Evolutionary conservation across 2,329 filamentous ascomycete species (phyloP), one percentile per base, ranked within the genome.

Genomic region (Aureobasidium sp.): DNA sequence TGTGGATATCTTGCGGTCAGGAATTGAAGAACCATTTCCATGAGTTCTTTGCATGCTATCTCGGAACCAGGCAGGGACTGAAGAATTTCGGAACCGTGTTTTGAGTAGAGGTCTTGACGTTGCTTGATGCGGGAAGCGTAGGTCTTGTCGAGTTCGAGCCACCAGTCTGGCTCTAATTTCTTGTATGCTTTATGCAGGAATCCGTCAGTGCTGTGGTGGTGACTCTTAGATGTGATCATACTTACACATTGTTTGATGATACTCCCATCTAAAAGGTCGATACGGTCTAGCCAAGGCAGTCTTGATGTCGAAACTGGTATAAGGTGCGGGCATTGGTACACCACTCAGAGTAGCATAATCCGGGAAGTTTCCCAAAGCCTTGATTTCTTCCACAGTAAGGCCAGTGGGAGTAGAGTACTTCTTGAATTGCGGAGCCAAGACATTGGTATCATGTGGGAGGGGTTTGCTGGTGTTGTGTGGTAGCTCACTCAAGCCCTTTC

Each of bases 191-290:
- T 3, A 21, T 21, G 21, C 21, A 15, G 41, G 29, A 34, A 32
- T 15, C 27, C 41, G 39, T 32, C 11, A 16, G 16, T 60, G 2
- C 6, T 36, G 1, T 34, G 49, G 3, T 4, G 7, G 47, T 29
- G 6, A 11, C 2, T 13, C n/a, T 27, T 3, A 36, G 13, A 41
- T 21, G 6, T 27, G 16, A 27, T 9, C 2, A n/a, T 3, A 79
- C 86, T 67, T 82, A 93, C 90, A 89, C 91, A 96, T 95, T 0
- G 90, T 95, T 70, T 96, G 91, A 70, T 94, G 89, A 70, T 95
- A 96, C 0, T 81, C 78, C 91, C 91, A 95, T 68, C 91, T 75
- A 47, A 95, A 88, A 0, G 91, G 91, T 44, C 91, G 81, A 70
- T 92, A 95, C 0, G 90, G 90, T 62, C 91, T 80, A 1, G 90